phyloP scores from a whole-genome alignment of 352 stramenopile genomes.

The Pythium apleroticum region DNA sequence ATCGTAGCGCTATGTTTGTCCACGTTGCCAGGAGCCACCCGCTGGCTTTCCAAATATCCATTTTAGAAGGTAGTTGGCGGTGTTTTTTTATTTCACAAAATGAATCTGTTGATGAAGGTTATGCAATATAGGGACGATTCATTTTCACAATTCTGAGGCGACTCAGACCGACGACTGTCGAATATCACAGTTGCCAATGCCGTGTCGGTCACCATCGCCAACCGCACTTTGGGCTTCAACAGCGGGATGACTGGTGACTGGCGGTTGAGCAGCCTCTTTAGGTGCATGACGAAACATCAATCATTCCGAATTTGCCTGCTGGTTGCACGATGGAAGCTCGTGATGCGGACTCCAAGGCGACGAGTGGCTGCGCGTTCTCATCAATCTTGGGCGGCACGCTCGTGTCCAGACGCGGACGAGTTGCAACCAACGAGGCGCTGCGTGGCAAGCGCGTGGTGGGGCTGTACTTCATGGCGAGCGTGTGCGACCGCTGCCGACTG shows the following conservation, averaged over 20 bases:
- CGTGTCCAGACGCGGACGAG: slow-evolving; percentile 38
- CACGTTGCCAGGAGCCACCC: slow-evolving; percentile 25
- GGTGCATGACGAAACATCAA: background rate
- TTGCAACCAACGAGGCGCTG: slow-evolving; percentile 42
- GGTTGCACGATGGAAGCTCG: background rate
- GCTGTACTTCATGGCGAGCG: slow-evolving; percentile 60
- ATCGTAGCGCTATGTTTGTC: slow-evolving; percentile 27
- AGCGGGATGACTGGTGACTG: background rate
- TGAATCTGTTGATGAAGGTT: background rate
- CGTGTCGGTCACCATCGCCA: background rate
- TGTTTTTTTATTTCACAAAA: too few species aligned
- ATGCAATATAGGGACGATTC: background rate
- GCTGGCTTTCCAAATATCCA: background rate
- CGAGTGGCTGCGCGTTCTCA: background rate
- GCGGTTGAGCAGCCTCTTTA: background rate
- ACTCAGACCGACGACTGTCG: slow-evolving; percentile 16
- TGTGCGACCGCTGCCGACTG: slow-evolving; percentile 43
- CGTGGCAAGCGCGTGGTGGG: slow-evolving; percentile 47
- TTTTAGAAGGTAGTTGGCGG: slow-evolving; percentile 2
- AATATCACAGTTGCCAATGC: slow-evolving; percentile 18
- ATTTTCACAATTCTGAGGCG: background rate
- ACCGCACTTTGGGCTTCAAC: background rate
- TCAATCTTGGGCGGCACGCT: slow-evolving; percentile 28
- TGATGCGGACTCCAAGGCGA: background rate
- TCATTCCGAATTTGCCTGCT: background rate